Conservation (phyloP, 352 stramenopile genomes). For the Chrysophaeum taylorii region DNA sequence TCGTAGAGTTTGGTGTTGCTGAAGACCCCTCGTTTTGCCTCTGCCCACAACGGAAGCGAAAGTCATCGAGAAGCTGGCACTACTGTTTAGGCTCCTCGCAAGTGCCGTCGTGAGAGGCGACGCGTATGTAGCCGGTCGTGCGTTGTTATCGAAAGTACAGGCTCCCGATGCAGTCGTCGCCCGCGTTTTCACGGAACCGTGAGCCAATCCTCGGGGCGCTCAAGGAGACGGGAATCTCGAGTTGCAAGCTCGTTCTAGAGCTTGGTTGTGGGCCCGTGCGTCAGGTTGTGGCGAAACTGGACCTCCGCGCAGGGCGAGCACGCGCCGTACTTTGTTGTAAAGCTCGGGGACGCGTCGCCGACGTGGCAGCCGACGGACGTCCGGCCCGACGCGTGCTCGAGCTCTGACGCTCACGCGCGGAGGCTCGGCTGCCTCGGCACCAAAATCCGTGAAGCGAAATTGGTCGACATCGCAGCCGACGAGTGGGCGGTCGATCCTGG, state of each 20-base stretch:
- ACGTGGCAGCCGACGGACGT: background rate
- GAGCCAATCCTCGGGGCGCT: background rate
- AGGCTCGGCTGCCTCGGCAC: background rate
- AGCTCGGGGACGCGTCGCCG: background rate
- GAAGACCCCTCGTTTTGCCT: no score
- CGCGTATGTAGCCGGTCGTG: no score
- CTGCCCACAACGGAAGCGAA: no score
- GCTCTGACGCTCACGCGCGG: background rate
- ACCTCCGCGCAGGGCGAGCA: no score
- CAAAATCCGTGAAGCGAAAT: background rate
- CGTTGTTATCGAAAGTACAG: no score
- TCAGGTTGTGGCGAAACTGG: no score
- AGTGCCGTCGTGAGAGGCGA: no score
- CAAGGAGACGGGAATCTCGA: background rate
- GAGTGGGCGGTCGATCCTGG: no score
- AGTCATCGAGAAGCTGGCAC: no score
- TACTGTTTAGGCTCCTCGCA: no score
- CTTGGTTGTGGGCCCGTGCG: slow-evolving; percentile 1
- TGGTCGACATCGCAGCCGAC: background rate
- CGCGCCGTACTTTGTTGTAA: background rate
- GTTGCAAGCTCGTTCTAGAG: background rate
- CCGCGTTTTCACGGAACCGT: background rate
- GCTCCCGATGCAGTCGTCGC: background rate
- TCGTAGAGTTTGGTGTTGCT: no score
- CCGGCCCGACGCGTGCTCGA: background rate